Evolutionary conservation across 768 basidiomycete species (phyloP).

Genomic region (Clavaria fumosa): DNA sequence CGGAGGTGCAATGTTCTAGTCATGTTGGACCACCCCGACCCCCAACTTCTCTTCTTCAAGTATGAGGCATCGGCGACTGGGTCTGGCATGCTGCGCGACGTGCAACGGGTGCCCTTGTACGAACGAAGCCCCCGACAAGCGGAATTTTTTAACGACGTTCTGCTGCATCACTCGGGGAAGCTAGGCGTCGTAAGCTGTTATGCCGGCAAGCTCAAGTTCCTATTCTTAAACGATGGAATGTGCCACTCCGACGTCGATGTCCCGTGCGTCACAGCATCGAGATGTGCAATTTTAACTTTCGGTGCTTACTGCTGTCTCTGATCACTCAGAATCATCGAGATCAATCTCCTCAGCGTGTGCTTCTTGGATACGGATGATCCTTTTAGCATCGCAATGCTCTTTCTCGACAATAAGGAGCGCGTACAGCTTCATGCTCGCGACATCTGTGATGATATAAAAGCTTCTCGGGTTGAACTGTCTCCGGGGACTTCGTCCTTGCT

Average conservation of each 20-base stretch:
- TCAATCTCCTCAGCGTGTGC: too few species aligned
- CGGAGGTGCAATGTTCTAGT: slow-evolving; percentile 39
- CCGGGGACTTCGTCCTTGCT: too few species aligned
- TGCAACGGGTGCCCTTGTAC: slow-evolving; percentile 34
- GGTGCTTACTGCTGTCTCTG: too few species aligned
- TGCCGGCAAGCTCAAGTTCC: slow-evolving; percentile 50
- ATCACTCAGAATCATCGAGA: too few species aligned
- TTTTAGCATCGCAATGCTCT: too few species aligned
- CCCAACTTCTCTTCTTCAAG: slow-evolving; percentile 48
- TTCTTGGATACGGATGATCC: too few species aligned
- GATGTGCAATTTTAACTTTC: too few species aligned
- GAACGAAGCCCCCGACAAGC: slow-evolving; percentile 43
- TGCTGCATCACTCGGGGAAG: slow-evolving; percentile 48
- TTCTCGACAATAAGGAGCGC: too few species aligned
- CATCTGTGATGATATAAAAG: too few species aligned
- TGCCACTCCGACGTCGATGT: slow-evolving; percentile 45
- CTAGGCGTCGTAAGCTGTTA: slow-evolving; percentile 53
- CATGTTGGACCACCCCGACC: slow-evolving; percentile 63
- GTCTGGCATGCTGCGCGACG: slow-evolving; percentile 20
- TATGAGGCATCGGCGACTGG: slow-evolving; percentile 26
- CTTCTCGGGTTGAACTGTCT: too few species aligned
- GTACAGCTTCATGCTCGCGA: too few species aligned
- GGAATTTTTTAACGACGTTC: slow-evolving; percentile 57
- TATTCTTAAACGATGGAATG: slow-evolving; percentile 39
- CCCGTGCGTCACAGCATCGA: slow-evolving; percentile 42